phyloP scores from a whole-genome alignment of 1,139 yeast genomes.

The Debaryomyces coudertii region DNA sequence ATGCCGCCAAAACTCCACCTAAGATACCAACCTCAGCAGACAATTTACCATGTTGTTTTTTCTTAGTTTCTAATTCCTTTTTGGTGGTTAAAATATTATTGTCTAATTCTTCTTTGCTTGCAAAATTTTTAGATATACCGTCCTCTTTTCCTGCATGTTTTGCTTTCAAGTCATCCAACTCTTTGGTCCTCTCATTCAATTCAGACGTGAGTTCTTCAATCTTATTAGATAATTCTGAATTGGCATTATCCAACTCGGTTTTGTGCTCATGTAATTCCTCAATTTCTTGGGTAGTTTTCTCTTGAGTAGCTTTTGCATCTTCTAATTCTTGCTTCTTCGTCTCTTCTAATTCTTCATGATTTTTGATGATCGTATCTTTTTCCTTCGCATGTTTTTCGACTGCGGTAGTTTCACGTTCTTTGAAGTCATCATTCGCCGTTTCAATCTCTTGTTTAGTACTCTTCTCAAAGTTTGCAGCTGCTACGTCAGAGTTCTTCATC shows the following conservation, averaged over 20 bases:
- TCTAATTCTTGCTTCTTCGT: constrained; percentile 55
- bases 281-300: constrained; percentile 48
- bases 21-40: constrained; percentile 50
- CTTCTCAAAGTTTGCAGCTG: constrained; percentile 41
- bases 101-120: constrained; percentile 47
- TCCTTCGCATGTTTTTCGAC: constrained; percentile 49
- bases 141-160: constrained; percentile 45
- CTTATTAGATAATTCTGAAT: constrained; percentile 46
- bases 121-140: constrained; percentile 37
- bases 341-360: constrained; percentile 51
- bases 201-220: constrained; percentile 48
- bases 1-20: constrained; percentile 47
- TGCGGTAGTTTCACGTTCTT: constrained; percentile 51
- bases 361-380: constrained; percentile 46
- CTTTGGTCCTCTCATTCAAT: constrained; percentile 42
- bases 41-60: constrained; percentile 40
- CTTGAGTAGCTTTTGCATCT: constrained; percentile 51
- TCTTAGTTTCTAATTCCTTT: constrained; percentile 40
- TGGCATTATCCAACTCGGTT: constrained; percentile 41
- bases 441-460: constrained; percentile 47
- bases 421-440: constrained; percentile 49
- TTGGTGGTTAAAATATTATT: constrained; percentile 37
- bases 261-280: constrained; percentile 49
- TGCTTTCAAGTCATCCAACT: constrained; percentile 44
- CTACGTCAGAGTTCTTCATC: constrained; percentile 34